These are phyloP conservation scores for Alternaria sp. DNA, from an alignment of 2,329 filamentous ascomycete genomes.

Conservation along the genomic window DNA sequence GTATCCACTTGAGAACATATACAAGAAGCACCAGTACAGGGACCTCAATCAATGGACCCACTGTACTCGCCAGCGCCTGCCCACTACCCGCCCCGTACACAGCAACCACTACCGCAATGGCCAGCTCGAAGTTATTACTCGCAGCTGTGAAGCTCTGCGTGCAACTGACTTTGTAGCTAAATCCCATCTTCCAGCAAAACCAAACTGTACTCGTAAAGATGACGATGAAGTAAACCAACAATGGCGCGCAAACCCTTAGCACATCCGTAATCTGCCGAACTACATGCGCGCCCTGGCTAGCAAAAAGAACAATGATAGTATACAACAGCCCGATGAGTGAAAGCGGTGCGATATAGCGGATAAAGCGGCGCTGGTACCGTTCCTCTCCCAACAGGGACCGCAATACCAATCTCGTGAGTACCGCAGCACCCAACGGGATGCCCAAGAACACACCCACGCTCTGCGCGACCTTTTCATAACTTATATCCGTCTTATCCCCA, in stretches of 20 bases:
- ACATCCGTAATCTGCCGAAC: conserved; percentile 87
- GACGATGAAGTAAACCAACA: conserved; percentile 81
- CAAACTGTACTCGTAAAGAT: conserved; percentile 77
- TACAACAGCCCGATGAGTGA: conserved; percentile 85
- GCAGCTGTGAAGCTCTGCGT: conserved; percentile 91
- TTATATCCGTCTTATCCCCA: conserved; percentile 54
- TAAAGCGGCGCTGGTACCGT: conserved; percentile 74
- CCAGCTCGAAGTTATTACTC: conserved; percentile 93
- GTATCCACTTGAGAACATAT: conserved; percentile 73
- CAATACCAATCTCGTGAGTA: conserved; percentile 75
- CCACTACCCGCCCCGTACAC: conserved; percentile 80
- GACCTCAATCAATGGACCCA: conserved; percentile 87
- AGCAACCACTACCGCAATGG: conserved; percentile 86
- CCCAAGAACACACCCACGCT: conserved; percentile 85
- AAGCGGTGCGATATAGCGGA: conserved; percentile 75
- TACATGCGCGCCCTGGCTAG: conserved; percentile 81
- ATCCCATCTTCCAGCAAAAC: conserved; percentile 71
- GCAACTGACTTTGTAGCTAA: conserved; percentile 73
- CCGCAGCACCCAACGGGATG: conserved; percentile 81
- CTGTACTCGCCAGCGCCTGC: conserved; percentile 82
- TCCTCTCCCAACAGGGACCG: conserved; percentile 62
- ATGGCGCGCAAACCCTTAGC: conserved; percentile 79
- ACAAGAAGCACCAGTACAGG: conserved; percentile 81
- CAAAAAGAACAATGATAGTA: conserved; percentile 87
- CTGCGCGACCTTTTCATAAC: conserved; percentile 75